A percentile compares a stretch with the other conserved stretches of the same genome.
Conservation (phyloP, 179 eudicot species). For the Beta lomatogona region DNA sequence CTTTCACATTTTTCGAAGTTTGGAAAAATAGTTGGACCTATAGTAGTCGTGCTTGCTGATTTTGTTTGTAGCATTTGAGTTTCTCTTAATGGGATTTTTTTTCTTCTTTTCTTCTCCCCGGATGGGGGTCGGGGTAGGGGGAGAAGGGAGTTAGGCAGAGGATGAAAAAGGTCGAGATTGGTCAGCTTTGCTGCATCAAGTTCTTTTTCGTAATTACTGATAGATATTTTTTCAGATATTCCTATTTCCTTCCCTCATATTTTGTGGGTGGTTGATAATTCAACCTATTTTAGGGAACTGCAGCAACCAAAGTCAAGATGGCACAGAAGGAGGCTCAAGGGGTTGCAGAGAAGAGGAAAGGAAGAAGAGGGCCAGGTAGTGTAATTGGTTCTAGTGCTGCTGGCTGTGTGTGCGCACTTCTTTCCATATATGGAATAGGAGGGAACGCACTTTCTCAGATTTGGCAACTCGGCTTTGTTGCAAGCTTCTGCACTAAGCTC, state of each 20-base stretch:
- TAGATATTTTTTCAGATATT: conserved; percentile 6
- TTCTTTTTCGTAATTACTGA: not conserved
- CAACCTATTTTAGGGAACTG: conserved; percentile 63
- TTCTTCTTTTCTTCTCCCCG: not conserved
- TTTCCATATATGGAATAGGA: conserved; percentile 71
- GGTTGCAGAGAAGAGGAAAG: conserved; percentile 93
- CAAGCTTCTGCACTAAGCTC: conserved; percentile 92
- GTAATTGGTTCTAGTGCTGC: conserved; percentile 98
- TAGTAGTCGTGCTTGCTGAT: not conserved
- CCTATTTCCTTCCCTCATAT: conserved; percentile 2
- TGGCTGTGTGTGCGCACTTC: conserved; percentile 89
- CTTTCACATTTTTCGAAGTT: not conserved
- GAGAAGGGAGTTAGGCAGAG: no score
- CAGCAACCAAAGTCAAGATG: conserved; percentile 88
- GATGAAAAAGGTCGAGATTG: not conserved
- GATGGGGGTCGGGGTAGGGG: not conserved
- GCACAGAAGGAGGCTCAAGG: conserved; percentile 96
- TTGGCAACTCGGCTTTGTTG: conserved; percentile 92
- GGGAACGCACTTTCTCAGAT: conserved; percentile 62
- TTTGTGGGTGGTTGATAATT: not conserved
- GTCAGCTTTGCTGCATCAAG: not conserved
- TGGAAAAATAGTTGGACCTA: not conserved
- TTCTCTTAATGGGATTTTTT: not conserved
- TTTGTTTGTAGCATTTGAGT: not conserved
- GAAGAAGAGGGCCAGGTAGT: conserved; percentile 95